A percentile compares a stretch with the other conserved stretches of the same genome.
These are phyloP conservation scores for Madurella mycetomatis DNA, from an alignment of 2,329 filamentous ascomycete species.

Conservation along the genomic window DNA sequence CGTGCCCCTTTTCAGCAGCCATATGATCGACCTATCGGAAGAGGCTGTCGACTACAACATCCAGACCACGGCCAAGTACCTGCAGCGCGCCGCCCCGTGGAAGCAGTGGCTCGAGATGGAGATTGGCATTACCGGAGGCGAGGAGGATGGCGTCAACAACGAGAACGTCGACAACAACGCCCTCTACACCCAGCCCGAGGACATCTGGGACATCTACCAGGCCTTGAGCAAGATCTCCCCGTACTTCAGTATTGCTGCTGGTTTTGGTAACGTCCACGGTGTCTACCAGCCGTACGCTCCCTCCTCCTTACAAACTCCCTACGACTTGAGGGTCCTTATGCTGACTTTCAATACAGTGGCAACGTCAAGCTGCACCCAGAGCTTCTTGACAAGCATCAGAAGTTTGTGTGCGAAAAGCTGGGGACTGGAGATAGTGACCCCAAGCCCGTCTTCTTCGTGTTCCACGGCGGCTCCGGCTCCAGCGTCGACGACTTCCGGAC, in stretches of 20 bases:
- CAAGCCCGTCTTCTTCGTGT: conserved; percentile 98
- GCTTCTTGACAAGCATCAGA: conserved; percentile 95
- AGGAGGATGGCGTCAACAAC: conserved; percentile 65
- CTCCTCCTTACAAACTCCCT: not conserved
- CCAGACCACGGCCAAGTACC: conserved; percentile 83
- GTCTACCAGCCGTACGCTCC: conserved; percentile 75
- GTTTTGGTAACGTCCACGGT: conserved; percentile 96
- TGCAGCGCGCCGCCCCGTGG: conserved; percentile 91
- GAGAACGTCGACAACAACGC: conserved; percentile 24
- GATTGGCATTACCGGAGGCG: conserved; percentile 85
- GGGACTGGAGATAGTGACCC: conserved; percentile 53
- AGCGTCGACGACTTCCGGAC: conserved; percentile 84
- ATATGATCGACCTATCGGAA: conserved; percentile 99
- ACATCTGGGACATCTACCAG: conserved; percentile 87
- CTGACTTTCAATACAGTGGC: conserved; percentile 11
- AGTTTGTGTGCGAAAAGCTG: conserved; percentile 78
- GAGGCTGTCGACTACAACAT: conserved; percentile 90
- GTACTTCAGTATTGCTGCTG: conserved; percentile 97
- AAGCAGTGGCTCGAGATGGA: conserved; percentile 99
- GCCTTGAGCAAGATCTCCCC: conserved; percentile 79
- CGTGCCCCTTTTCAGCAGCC: conserved; percentile 88
- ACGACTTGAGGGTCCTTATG: conserved; percentile 36
- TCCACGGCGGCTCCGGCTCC: conserved; percentile 96
- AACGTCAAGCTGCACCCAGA: conserved; percentile 97
- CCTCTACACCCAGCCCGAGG: conserved; percentile 88